Conservation (phyloP, 495 filamentous ascomycete genomes). For the Podospora australis region DNA sequence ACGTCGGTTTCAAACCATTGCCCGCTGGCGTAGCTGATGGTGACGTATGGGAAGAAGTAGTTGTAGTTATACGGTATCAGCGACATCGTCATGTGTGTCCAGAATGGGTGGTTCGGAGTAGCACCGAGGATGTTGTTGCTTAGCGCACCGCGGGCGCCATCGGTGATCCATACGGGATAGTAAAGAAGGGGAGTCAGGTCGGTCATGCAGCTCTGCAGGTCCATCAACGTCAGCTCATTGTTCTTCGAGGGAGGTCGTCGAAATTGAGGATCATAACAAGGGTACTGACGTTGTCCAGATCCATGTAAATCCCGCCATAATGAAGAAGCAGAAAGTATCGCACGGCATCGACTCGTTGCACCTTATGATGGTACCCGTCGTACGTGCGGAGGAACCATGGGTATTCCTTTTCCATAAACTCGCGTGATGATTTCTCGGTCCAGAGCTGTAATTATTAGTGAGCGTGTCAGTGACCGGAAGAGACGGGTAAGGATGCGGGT, state of each 20-base stretch:
- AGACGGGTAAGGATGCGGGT: too few species aligned
- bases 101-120: conserved; percentile 77
- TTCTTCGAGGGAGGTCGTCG: neutral
- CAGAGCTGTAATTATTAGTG: conserved; percentile 55
- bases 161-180: conserved; percentile 78
- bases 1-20: conserved; percentile 79
- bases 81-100: conserved; percentile 62
- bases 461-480: too few species aligned
- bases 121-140: conserved; percentile 86
- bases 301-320: conserved; percentile 84
- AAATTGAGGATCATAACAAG: neutral
- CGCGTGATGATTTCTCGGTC: conserved; percentile 69
- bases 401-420: conserved; percentile 71
- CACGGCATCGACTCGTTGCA: conserved; percentile 82
- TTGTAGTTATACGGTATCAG: conserved; percentile 65
- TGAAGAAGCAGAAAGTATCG: conserved; percentile 81
- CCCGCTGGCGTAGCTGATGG: conserved; percentile 82
- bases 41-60: conserved; percentile 80
- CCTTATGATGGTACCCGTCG: conserved; percentile 70
- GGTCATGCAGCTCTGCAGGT: conserved; percentile 66
- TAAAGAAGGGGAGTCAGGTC: conserved; percentile 72
- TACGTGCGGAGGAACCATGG: conserved; percentile 84
- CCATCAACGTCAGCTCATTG: neutral
- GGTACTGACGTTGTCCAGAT: conserved; percentile 71
- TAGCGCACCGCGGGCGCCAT: conserved; percentile 75